phyloP scores from a whole-genome alignment of 306 rosid species.

The Sesbania bispinosa region DNA sequence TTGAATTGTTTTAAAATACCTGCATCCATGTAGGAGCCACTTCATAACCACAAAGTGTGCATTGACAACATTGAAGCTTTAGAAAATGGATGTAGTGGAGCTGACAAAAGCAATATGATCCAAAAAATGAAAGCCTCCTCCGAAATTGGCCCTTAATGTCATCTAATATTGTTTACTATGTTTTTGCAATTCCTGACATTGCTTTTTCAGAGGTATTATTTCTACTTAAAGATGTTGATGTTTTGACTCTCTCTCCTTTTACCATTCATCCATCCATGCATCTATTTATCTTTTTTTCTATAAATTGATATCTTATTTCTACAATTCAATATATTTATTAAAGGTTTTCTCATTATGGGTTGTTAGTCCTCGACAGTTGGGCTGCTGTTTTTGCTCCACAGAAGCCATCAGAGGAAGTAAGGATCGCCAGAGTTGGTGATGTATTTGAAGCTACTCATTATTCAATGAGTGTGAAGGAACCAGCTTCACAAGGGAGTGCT shows the following conservation, averaged over 20 bases:
- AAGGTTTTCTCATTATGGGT: slow-evolving; percentile 88
- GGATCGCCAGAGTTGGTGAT: too few species aligned
- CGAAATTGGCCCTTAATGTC: slow-evolving; percentile 90
- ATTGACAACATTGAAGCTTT: slow-evolving; percentile 30
- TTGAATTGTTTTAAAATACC: neutral
- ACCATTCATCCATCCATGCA: too few species aligned
- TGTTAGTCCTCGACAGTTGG: slow-evolving; percentile 60
- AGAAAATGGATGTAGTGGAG: slow-evolving; percentile 38
- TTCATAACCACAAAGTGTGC: slow-evolving; percentile 56
- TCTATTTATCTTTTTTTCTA: too few species aligned
- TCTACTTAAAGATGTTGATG: neutral
- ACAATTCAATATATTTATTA: neutral
- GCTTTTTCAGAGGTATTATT: slow-evolving; percentile 71
- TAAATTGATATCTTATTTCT: neutral
- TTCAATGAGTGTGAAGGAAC: too few species aligned
- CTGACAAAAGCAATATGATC: slow-evolving; percentile 8
- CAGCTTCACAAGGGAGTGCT: too few species aligned
- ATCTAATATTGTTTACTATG: slow-evolving; percentile 60
- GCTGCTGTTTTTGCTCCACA: too few species aligned
- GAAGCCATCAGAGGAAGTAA: too few species aligned
- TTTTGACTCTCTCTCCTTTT: neutral
- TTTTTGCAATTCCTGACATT: slow-evolving; percentile 76
- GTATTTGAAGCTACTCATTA: too few species aligned
- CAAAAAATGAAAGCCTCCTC: slow-evolving; percentile 45
- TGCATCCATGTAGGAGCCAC: slow-evolving; percentile 59